A percentile compares a stretch with the other conserved stretches of the same genome.
Evolutionary conservation across 352 stramenopile species (phyloP).

Genomic region (Saprolegnia diclina): DNA sequence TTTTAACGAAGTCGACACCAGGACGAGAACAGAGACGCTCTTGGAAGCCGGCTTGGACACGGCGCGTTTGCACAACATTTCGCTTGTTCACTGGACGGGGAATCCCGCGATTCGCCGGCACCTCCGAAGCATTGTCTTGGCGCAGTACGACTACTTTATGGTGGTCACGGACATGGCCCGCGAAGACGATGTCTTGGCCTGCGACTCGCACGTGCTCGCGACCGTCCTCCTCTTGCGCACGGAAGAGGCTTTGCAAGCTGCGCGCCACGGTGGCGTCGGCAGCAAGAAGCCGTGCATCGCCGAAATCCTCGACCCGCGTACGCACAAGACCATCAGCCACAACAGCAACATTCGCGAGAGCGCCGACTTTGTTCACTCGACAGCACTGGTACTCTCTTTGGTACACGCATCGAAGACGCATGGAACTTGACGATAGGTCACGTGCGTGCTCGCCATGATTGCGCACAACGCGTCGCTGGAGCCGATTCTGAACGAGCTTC

Average conservation of each 20-base stretch:
- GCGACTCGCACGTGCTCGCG: constrained; percentile 19
- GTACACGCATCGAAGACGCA: not conserved
- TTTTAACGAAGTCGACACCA: not conserved
- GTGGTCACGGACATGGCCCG: constrained; percentile 7
- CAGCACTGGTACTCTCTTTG: constrained; percentile 2
- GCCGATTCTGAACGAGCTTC: not conserved
- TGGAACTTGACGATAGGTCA: not conserved
- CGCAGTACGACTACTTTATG: constrained; percentile 9
- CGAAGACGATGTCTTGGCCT: not conserved
- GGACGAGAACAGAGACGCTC: not conserved
- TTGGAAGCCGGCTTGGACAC: constrained; percentile 4
- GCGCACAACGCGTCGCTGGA: not conserved
- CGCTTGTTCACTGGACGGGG: not conserved
- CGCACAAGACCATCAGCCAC: constrained; percentile 19
- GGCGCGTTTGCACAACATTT: not conserved
- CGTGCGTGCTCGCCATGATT: constrained; percentile 13
- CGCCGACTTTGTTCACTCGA: constrained; percentile 21
- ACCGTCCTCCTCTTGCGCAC: constrained; percentile 10
- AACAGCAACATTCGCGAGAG: not conserved
- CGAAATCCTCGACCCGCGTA: constrained; percentile 19
- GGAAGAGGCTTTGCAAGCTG: not conserved
- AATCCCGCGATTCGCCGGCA: constrained; percentile 10
- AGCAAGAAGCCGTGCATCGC: constrained; percentile 16
- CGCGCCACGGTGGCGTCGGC: not conserved
- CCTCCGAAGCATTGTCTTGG: not conserved